Conservation (phyloP, 371 early-diverging fungal species). For the Mortierella sp. region DNA sequence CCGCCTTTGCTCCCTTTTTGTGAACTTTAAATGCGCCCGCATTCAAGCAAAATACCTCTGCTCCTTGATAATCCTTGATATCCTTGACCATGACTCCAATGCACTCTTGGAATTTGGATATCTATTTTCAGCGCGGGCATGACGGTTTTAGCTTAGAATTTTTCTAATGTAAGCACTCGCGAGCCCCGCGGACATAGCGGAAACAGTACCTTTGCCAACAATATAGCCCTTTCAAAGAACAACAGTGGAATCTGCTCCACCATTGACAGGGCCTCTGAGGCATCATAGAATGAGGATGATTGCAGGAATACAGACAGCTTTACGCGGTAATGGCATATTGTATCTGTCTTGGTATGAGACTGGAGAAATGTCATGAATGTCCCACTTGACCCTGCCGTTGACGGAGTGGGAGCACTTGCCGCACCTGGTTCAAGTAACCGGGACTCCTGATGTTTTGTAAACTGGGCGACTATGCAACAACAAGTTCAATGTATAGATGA, state of each 20-base stretch:
- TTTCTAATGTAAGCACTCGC: not conserved
- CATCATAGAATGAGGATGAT: slow-evolving; percentile 10
- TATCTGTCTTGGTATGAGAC: slow-evolving; percentile 11
- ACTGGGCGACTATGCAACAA: slow-evolving; percentile 14
- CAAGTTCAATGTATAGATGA: not conserved
- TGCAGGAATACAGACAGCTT: slow-evolving; percentile 32
- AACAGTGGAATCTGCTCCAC: slow-evolving; percentile 14
- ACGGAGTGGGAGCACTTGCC: not conserved
- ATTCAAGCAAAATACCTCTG: slow-evolving; percentile 73
- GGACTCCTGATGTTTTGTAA: slow-evolving; percentile 13
- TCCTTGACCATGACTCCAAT: slow-evolving; percentile 64
- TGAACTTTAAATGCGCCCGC: slow-evolving; percentile 55
- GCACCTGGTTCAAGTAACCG: slow-evolving; percentile 1
- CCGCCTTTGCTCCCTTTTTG: slow-evolving; percentile 47
- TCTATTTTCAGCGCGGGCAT: too few species aligned
- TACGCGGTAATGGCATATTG: slow-evolving; percentile 15
- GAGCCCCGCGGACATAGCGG: too few species aligned
- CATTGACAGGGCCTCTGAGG: slow-evolving; percentile 10
- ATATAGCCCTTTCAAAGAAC: slow-evolving; percentile 60
- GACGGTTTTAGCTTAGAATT: too few species aligned
- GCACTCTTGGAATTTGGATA: slow-evolving; percentile 64
- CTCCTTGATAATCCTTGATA: slow-evolving; percentile 71
- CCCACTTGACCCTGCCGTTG: not conserved
- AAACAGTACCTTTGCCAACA: slow-evolving; percentile 60
- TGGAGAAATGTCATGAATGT: slow-evolving; percentile 30